A percentile compares a stretch with the other conserved stretches of the same genome.
phyloP scores from a whole-genome alignment of 495 filamentous ascomycete species.

The Aspergillus leporis region DNA sequence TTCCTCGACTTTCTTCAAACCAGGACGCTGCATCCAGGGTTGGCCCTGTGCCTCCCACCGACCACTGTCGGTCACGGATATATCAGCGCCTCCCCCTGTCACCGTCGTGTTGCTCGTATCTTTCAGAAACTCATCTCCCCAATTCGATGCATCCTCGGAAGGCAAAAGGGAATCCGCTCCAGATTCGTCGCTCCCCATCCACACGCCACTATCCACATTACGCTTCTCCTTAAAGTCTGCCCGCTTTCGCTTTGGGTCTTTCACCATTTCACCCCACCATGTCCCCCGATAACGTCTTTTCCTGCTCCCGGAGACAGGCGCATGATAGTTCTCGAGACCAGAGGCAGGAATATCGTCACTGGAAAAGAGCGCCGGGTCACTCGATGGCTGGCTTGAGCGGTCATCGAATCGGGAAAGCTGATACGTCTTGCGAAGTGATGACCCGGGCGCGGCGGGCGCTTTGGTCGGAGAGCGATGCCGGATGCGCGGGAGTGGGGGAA shows the following conservation, averaged over 20 bases:
- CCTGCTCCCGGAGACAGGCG: slow-evolving; percentile 38
- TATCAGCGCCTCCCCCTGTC: slow-evolving; percentile 3
- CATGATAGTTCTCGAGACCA: slow-evolving; percentile 68
- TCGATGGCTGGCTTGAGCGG: slow-evolving; percentile 56
- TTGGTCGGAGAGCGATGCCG: slow-evolving; percentile 40
- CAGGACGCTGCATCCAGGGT: slow-evolving; percentile 5
- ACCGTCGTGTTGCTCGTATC: slow-evolving; percentile 21
- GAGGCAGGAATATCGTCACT: slow-evolving; percentile 73
- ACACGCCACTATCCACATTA: slow-evolving; percentile 80
- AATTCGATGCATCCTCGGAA: slow-evolving; percentile 36
- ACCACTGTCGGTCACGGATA: not conserved
- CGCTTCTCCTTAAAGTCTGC: slow-evolving; percentile 57
- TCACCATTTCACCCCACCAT: slow-evolving; percentile 67
- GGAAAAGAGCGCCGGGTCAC: slow-evolving; percentile 75
- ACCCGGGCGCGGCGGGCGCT: slow-evolving; percentile 13
- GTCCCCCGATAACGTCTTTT: slow-evolving; percentile 69
- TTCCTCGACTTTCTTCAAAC: slow-evolving; percentile 31
- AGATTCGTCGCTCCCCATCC: slow-evolving; percentile 67
- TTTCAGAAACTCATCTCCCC: slow-evolving; percentile 42
- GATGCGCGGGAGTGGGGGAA: slow-evolving; percentile 44
- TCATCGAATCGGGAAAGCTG: slow-evolving; percentile 43
- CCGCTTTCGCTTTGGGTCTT: slow-evolving; percentile 51
- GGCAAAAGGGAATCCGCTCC: slow-evolving; percentile 32
- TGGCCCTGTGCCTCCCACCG: slow-evolving; percentile 2
- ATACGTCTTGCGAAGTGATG: slow-evolving; percentile 35